Conservation (phyloP, 2,329 filamentous ascomycete genomes). For the Paecilomyces variotii region DNA sequence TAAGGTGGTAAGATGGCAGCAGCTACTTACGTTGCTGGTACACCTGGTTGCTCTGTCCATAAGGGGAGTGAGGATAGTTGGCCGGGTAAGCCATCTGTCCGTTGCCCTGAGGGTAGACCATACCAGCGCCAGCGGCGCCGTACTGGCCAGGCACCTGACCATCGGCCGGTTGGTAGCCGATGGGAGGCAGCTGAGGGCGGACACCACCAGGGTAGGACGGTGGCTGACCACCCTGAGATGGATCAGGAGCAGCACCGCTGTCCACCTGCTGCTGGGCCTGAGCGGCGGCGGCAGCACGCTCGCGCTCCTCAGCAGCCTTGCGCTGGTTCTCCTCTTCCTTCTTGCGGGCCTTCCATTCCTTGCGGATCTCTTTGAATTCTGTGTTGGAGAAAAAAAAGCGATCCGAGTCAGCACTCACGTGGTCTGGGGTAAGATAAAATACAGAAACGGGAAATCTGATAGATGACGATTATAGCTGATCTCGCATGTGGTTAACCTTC, state of each 20-base stretch:
- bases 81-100: constrained; percentile 40
- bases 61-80: constrained; percentile 44
- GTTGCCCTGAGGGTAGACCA: constrained; percentile 41
- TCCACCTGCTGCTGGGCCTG: constrained; percentile 40
- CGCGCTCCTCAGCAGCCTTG: constrained; percentile 81
- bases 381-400: not conserved
- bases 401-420: not conserved
- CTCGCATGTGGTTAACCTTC: constrained; percentile 36
- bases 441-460: not conserved
- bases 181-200: constrained; percentile 63
- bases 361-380: constrained; percentile 99
- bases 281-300: constrained; percentile 57
- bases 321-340: constrained; percentile 93
- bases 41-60: constrained; percentile 42
- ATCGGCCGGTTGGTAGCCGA: constrained; percentile 59
- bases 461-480: not conserved
- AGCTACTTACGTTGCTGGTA: constrained; percentile 44
- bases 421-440: not conserved
- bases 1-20: constrained; percentile 14
- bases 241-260: constrained; percentile 45
- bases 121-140: constrained; percentile 47
- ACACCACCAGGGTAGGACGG: constrained; percentile 42
- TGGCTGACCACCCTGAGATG: constrained; percentile 32
- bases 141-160: constrained; percentile 54
- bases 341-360: constrained; percentile 98